Evolutionary conservation across 2,329 filamentous ascomycete species (phyloP).

Genomic region (Diaporthe capsici): DNA sequence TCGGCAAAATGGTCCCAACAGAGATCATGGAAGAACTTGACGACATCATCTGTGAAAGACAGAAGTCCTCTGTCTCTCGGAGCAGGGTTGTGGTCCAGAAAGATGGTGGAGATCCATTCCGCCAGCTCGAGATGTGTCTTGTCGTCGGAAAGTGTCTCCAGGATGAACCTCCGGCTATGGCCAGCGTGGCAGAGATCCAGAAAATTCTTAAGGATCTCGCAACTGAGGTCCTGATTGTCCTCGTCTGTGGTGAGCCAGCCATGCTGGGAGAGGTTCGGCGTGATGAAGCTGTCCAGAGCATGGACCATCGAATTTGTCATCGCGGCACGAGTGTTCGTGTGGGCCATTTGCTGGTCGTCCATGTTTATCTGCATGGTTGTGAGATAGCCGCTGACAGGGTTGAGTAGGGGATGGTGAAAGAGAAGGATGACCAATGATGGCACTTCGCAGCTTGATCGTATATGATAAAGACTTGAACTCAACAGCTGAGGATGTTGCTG

Average conservation of each 20-base stretch:
- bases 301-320: background rate
- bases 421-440: background rate
- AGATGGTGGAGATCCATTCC: background rate
- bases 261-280: background rate
- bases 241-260: background rate
- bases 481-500: background rate
- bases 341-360: background rate
- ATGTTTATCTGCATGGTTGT: background rate
- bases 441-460: background rate
- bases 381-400: background rate
- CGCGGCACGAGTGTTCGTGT: fast-evolving
- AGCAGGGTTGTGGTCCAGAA: background rate
- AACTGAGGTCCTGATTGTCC: background rate
- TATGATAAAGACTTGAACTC: fast-evolving
- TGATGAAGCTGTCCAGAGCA: background rate
- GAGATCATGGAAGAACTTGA: too few species aligned
- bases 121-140: background rate
- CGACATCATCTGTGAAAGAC: background rate
- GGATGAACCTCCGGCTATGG: background rate
- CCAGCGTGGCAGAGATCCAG: background rate
- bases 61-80: fast-evolving
- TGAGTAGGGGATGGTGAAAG: background rate
- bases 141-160: background rate
- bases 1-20: background rate
- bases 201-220: background rate